Conservation (phyloP, 495 filamentous ascomycete species). For the Paragyromitra xinjiangensis region DNA sequence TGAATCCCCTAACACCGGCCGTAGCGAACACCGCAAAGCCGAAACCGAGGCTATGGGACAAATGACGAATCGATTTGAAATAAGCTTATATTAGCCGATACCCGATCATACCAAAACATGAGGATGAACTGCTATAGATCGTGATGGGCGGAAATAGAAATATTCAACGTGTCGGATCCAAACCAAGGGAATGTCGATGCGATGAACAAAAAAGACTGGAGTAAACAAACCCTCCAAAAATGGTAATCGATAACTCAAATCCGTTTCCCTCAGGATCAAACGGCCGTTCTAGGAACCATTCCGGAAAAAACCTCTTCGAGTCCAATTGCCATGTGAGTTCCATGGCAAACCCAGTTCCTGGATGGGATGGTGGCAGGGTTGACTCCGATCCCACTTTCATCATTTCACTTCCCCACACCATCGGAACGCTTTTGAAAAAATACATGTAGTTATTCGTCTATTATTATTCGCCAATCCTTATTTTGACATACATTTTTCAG, state of each 20-base stretch:
- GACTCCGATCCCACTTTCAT: neutral
- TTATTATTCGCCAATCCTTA: constrained; percentile 41
- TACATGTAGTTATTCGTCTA: constrained; percentile 26
- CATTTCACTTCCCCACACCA: neutral
- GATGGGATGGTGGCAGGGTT: no score
- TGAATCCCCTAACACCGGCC: constrained; percentile 1
- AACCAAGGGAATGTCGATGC: neutral
- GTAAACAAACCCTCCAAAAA: neutral
- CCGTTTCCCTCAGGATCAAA: neutral
- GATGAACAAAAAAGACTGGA: neutral
- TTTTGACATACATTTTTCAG: constrained; percentile 31
- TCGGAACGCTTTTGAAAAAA: neutral
- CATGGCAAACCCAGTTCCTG: neutral
- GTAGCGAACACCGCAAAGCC: neutral
- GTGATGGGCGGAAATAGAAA: neutral
- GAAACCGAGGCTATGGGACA: constrained; percentile 9
- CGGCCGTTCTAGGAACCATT: neutral
- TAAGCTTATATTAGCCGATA: constrained; percentile 4
- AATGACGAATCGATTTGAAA: neutral
- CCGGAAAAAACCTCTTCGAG: neutral
- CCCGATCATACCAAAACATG: neutral
- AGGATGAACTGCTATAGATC: neutral
- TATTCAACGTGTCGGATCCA: neutral
- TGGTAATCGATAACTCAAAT: no score
- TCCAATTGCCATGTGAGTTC: neutral